Base-by-base conservation (phyloP, 2,329 filamentous ascomycete genomes). In the Colletotrichum liriopes region DNA sequence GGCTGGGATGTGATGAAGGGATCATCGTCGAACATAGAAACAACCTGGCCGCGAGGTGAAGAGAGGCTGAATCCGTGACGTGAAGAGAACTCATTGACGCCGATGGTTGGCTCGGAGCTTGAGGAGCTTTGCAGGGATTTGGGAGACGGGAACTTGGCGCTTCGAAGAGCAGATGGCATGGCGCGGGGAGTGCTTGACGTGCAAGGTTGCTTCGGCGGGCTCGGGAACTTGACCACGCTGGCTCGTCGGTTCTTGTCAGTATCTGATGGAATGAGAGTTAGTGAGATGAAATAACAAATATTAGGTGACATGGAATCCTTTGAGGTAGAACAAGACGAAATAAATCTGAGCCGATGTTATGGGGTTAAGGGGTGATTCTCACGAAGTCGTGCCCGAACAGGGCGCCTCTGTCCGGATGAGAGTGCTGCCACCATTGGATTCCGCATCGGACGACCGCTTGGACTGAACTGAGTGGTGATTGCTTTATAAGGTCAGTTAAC, bases 231-330 rank as follows among this genome's bases (percentile, higher is more conserved):
- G 29, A 71, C 43, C 37, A 71, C 49, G 3, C 65, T 68, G 11
- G 68, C 68, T 58, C 68, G 59, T 45, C 66, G 65, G 35, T 68
- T 58, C 16, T 52, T n/a, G 43, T 71, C 68, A 14, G 56, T 71
- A 20, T 63, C 68, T 71, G 26, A 26, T 6, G 16, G 8, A 32
- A 26, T 11, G n/a, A 43, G 11, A 62, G 26, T 32, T 16, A 62
- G 45, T 26, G 32, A 49, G 9, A 51, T 18, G 4, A 39, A 11
- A 37, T 2, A 8, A 49, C 14, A 11, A 29, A 9, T 23, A 6
- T 39, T 20, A 3, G n/a, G 26, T 3, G 7, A 5, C 2, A 1
- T 51, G 4, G 12, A 1, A 18, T 35, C 12, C 20, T 23, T 3
- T 16, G 32, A 23, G 1, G 14, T 3, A 23, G n/a, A 56, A 14